Base-by-base conservation (phyloP, 2,329 filamentous ascomycete species). In the Dactylellina sp. region DNA sequence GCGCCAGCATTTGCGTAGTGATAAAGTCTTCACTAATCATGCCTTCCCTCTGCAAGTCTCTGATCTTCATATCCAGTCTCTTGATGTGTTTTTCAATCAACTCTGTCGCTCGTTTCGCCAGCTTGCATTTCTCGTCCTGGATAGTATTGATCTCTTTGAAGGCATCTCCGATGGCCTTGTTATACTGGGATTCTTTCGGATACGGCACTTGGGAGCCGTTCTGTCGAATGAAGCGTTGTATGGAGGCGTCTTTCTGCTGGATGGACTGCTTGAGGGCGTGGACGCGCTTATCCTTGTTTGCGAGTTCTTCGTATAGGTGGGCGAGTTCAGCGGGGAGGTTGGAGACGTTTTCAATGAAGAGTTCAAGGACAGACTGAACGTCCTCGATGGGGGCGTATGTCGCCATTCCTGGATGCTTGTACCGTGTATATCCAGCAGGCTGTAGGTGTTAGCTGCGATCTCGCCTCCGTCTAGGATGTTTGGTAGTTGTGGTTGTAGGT, bases 241-340 rank as follows among this genome's bases (percentile, higher is more conserved):
- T 88, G 79, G 89, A 89, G 60, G 82, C 85, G 79, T 96, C 91
- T 76, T 89, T 88, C 70, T 90, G 88, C 42, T 88, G 86, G 79
- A 93, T 91, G 76, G 86, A 85, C 75, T 87, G 85, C 70, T 89
- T 84, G 79, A 89, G 89, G 52, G 91, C 88, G 79, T 87, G 84
- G 77, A 91, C 90, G 76, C 88, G 85, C 55, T 87, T 85, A 80
- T 96, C 91, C 81, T 93, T 94, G 80, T 91, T 89, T 79, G 88
- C 85, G 76, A 94, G 91, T 82, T 95, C 91, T 79, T 93, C 91
- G 79, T 93, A 89, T 75, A 94, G 85, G 82, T 93, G 93, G 18
- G 89, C 89, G 71, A 95, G 89, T 82, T 95, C 91, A 76, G 91
- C 90, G 75, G 91, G 91, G 25, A 94, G 85, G 79, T 95, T 95